These are phyloP conservation scores for Symbiodinium pilosum DNA, from an alignment of 73 alveolate species.

Conservation along the genomic window DNA sequence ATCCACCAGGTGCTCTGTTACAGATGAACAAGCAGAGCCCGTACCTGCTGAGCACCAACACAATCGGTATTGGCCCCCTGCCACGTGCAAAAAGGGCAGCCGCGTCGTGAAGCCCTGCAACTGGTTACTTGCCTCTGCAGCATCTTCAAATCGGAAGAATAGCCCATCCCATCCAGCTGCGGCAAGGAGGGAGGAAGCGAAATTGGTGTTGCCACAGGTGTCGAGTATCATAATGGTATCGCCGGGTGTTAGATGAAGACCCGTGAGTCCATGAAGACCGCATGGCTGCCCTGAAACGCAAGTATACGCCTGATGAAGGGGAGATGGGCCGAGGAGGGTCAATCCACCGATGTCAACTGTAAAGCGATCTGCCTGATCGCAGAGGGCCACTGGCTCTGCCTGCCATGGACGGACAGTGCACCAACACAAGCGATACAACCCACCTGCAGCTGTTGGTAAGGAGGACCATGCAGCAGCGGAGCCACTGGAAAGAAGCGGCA, in stretches of 20 bases:
- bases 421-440: slow-evolving; percentile 46
- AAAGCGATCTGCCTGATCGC: background rate
- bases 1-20: background rate
- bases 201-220: background rate
- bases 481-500: background rate
- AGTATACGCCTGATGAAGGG: background rate
- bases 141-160: background rate
- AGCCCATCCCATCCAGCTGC: background rate
- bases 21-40: too few relatives aligned
- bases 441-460: slow-evolving; percentile 17
- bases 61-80: slow-evolving; percentile 15
- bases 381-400: background rate
- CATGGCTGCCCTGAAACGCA: slow-evolving; percentile 10
- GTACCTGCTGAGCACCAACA: too few relatives aligned
- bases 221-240: background rate
- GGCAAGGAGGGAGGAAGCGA: background rate
- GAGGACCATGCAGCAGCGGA: background rate
- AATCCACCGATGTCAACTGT: slow-evolving; percentile 18
- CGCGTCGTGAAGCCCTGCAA: background rate
- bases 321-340: slow-evolving; percentile 8
- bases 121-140: too few relatives aligned
- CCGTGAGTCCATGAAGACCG: background rate
- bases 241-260: background rate
- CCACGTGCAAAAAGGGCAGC: background rate
- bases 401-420: slow-evolving; percentile 4